phyloP scores from a whole-genome alignment of 306 rosid species.

The Quercus mongolica region DNA sequence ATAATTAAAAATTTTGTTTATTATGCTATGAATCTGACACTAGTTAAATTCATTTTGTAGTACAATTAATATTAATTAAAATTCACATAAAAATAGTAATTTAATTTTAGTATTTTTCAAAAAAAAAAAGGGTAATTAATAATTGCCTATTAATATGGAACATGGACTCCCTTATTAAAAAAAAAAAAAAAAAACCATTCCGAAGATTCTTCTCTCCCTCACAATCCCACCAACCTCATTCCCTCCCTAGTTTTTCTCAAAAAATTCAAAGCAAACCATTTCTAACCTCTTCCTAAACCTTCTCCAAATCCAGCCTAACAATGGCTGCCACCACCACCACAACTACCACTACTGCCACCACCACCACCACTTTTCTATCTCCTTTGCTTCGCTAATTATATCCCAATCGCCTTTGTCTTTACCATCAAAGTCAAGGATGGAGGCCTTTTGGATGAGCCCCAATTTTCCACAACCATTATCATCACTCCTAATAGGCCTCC shows the following conservation, averaged over 20 bases:
- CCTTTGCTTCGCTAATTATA: slow-evolving; percentile 15
- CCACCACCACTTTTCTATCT: slow-evolving; percentile 4
- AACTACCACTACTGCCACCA: slow-evolving; percentile 18
- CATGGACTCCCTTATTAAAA: background rate
- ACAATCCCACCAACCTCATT: slow-evolving; percentile 47
- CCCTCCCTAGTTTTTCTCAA: background rate
- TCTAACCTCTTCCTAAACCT: slow-evolving; percentile 39
- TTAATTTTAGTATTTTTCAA: background rate
- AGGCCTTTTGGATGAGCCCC: slow-evolving; percentile 34
- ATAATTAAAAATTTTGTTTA: too few species aligned
- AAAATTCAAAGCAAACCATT: slow-evolving; percentile 6
- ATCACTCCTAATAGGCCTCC: slow-evolving; percentile 41
- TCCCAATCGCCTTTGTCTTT: slow-evolving; percentile 4
- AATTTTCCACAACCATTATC: slow-evolving; percentile 3
- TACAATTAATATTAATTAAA: slow-evolving; percentile 8
- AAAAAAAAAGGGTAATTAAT: background rate
- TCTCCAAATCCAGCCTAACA: slow-evolving; percentile 29
- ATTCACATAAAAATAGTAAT: background rate
- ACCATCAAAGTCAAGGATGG: slow-evolving; percentile 59
- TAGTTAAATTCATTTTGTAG: background rate
- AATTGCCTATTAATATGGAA: background rate
- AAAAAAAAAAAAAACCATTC: slow-evolving; percentile 14
- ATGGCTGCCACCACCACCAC: slow-evolving; percentile 50
- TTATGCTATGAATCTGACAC: too few species aligned
- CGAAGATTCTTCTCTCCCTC: slow-evolving; percentile 67